Conservation (phyloP, 139 green algal genomes). For the Mychonastes homosphaera region DNA sequence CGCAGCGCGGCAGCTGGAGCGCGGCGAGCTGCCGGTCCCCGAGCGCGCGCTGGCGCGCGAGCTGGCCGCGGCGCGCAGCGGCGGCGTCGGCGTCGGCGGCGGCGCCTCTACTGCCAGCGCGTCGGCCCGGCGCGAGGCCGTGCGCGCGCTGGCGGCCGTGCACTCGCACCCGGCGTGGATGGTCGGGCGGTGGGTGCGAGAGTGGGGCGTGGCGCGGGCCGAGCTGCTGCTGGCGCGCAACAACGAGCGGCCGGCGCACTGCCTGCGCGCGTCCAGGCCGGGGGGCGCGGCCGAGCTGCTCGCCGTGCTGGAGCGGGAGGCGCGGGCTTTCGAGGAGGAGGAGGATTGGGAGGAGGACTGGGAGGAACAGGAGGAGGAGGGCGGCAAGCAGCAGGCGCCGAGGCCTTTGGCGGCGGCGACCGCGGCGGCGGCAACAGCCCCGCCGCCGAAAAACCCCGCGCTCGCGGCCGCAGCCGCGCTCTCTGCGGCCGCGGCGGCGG, state of each 20-base stretch:
- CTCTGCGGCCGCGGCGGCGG: too few species aligned
- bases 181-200: slow-evolving; percentile 54
- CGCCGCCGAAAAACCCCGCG: too few species aligned
- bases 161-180: slow-evolving; percentile 70
- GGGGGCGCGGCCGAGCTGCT: background rate
- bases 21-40: slow-evolving; percentile 15
- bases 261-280: background rate
- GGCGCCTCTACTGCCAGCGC: background rate
- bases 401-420: too few species aligned
- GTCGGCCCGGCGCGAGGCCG: background rate
- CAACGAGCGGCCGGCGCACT: slow-evolving; percentile 37
- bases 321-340: too few species aligned
- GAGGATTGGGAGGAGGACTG: too few species aligned
- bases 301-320: too few species aligned
- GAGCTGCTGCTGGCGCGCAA: slow-evolving; percentile 56
- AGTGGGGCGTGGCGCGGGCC: slow-evolving; percentile 34
- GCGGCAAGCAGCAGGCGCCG: too few species aligned
- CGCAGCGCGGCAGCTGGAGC: slow-evolving; percentile 8
- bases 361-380: too few species aligned
- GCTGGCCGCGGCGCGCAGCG: background rate
- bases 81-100: background rate
- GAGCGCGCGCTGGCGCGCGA: background rate
- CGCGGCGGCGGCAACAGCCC: too few species aligned
- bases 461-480: too few species aligned
- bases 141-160: slow-evolving; percentile 11